Base-by-base conservation (phyloP, 495 filamentous ascomycete species). In the Aspergillus campestris region DNA sequence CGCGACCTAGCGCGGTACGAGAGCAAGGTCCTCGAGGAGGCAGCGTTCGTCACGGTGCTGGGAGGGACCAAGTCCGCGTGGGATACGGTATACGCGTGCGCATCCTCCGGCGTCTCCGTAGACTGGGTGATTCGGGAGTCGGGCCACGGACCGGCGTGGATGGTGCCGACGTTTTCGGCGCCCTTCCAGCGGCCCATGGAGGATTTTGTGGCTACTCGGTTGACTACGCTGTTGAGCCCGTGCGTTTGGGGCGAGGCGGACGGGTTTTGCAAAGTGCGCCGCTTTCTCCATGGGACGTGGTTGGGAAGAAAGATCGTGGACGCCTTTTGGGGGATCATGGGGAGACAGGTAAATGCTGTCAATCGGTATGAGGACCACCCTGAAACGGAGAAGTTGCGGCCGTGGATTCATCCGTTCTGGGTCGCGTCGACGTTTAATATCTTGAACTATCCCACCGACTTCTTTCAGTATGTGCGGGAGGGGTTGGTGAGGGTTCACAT, bases 101-200 rank as follows among this genome's bases (percentile, higher is more conserved):
- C 78, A 2, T 67, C 71, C 0, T 65, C 70, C 1, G 86, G 83
- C 1, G 67, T 82, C 40, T 65, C 78, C 33, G 82, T 92, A 1
- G 70, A 86, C 45, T 86, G 80, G 84, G 66, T 91, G 12, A 87
- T 94, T 43, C 74, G 89, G 40, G 76, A 80, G 34, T 83, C 75
- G 2, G 87, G 87, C 1, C 77, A 83, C 52, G 87, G 86, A 1
- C 80, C 82, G 0, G 56, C 56, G 4, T 89, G 80, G 75, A 86
- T 90, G 74, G 62, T 74, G 1, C 78, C 78, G 1, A 61, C 81
- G 3, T 71, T 82, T 88, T 48, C 68, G 84, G 7, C 74, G 75
- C 5, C 48, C 78, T 29, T 75, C 73, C 49, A 66, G 59, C 14
- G 73, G 69, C 59, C 52, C 4, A 24, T 80, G 7, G 81, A 83